Evolutionary conservation across 192 early-diverging fungal genomes (phyloP).

Genomic region (Coemansia erecta): DNA sequence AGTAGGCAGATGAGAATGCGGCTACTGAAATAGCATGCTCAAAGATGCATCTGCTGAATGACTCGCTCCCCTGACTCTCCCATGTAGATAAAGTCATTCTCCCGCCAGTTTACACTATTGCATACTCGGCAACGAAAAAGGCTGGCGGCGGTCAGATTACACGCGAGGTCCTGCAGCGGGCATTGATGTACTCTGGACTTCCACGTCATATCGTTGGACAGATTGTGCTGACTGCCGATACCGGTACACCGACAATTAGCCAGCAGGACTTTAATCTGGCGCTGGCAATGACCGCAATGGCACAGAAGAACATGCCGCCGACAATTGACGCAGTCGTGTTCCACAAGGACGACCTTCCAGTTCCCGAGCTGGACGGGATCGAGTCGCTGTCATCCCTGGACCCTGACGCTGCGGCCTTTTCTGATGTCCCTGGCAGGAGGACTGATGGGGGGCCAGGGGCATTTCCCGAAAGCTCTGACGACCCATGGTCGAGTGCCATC

Average conservation of each 20-base stretch:
- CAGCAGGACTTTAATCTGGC: conserved; percentile 69
- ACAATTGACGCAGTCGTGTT: conserved; percentile 64
- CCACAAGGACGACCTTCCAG: conserved; percentile 65
- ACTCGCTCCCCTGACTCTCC: neutral
- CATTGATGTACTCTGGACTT: conserved; percentile 29
- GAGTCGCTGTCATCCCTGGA: conserved; percentile 43
- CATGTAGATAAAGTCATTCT: conserved; percentile 44
- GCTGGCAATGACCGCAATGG: conserved; percentile 66
- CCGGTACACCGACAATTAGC: conserved; percentile 28
- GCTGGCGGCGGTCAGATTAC: conserved; percentile 45
- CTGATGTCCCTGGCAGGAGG: conserved; percentile 5
- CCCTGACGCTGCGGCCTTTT: neutral
- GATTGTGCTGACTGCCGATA: conserved; percentile 39
- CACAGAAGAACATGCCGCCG: conserved; percentile 80
- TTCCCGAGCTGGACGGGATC: conserved; percentile 59
- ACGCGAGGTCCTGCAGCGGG: conserved; percentile 36
- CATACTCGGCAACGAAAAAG: conserved; percentile 35
- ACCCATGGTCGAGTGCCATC: conserved; percentile 57
- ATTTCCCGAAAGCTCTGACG: conserved; percentile 45
- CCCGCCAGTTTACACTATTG: conserved; percentile 41
- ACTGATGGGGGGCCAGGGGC: conserved; percentile 13
- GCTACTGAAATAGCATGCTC: neutral
- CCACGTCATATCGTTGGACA: conserved; percentile 41
- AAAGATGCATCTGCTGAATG: conserved; percentile 5
- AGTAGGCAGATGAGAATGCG: neutral